Percentiles rank a stretch among this genome's conserved stretches.
phyloP scores from a whole-genome alignment of 2,329 filamentous ascomycete species.

The Ceratocystis lukuohia region DNA sequence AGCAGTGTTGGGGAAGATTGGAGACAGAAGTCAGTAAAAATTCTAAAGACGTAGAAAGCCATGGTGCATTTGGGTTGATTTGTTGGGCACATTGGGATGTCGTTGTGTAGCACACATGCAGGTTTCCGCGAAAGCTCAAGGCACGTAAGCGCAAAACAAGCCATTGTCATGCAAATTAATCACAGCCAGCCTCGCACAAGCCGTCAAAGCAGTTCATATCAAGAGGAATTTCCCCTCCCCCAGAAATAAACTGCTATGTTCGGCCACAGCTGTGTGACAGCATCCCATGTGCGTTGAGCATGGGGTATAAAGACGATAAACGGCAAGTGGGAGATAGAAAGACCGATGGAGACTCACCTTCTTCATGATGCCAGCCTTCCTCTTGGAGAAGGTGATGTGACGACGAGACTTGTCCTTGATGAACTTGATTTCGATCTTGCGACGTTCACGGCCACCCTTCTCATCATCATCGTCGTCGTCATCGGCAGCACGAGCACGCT shows the following conservation, averaged over 20 bases:
- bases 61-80: background rate
- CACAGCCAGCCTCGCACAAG: background rate
- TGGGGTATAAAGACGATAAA: background rate
- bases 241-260: background rate
- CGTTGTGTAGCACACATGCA: background rate
- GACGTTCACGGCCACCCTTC: conserved; percentile 91
- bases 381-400: conserved; percentile 99
- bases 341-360: conserved; percentile 53
- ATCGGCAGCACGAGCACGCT: conserved; percentile 73
- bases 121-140: background rate
- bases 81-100: conserved; percentile 3
- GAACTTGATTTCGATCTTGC: conserved; percentile 99
- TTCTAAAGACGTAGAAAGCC: background rate
- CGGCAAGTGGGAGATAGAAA: background rate
- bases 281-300: background rate
- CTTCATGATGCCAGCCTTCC: conserved; percentile 99
- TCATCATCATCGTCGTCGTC: conserved; percentile 97
- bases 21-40: conserved; percentile 16
- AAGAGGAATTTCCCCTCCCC: background rate
- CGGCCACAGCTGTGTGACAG: background rate
- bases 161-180: background rate
- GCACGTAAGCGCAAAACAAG: background rate
- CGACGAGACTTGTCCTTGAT: conserved; percentile 99
- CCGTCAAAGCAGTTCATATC: background rate
- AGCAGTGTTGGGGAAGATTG: conserved; percentile 7